Evolutionary conservation across 805 yeast genomes (phyloP), one percentile per base, ranked within the genome.

Genomic region (Wickerhamomyces bovis): DNA sequence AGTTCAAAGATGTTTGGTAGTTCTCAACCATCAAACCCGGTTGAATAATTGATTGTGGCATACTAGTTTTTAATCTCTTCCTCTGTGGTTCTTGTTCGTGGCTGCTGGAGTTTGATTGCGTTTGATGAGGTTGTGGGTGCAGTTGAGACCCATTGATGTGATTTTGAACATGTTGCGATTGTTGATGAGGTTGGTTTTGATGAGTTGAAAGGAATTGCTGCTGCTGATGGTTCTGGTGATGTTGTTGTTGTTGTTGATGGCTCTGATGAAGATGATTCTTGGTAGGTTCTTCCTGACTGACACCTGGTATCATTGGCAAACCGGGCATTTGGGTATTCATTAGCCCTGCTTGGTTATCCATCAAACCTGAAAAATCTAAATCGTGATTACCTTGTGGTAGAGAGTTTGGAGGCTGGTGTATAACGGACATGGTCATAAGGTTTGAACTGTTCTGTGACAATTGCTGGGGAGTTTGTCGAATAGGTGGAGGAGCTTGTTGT

Each of bases 231-330:
- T 38, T 44, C 18, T 38, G 52, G 19, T 48, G 50, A 28, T 45
- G 51, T 7, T 39, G 51, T 38, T 48, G 50, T 22, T 43, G 51
- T 25, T 38, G 51, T 26, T 42, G 49, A 19, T 11, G 49, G n/a
- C 16, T 20, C 36, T 33, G 36, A 13, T 33, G 39, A 33, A 16
- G 36, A 16, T 33, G n/a, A 18, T 3, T 28, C n/a, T 28, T 33
- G 20, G 9, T 33, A 8, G n/a, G 18, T 3, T 33, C 36, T 18
- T 33, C 36, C 20, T n/a, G 18, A 13, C 16, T 33, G 20, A 33
- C 36, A 16, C 20, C 20, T n/a, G 20, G 11, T 8, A 33, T 33
- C 36, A 33, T 33, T 16, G 36, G 16, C 20, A 33, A 16, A 33
- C 36, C 36, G n/a, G 36, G 3, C 19, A 33, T 33, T 33, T n/a